Evolutionary conservation across 2,329 filamentous ascomycete species (phyloP), one percentile per base, ranked within the genome.

Genomic region (Anthostomella pinea): DNA sequence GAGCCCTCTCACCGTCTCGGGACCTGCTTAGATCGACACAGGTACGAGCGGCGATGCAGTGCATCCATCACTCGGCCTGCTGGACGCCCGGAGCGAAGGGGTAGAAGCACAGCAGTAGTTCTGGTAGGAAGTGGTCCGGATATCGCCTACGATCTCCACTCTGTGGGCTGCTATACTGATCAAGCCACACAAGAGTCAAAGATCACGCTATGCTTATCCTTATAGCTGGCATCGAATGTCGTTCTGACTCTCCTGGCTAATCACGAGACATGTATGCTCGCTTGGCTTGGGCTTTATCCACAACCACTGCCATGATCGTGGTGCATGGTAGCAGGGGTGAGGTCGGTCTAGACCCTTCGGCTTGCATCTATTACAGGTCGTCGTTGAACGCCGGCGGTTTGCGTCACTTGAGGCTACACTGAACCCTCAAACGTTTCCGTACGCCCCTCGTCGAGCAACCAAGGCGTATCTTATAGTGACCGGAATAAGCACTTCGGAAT

Each of bases 331-430:
- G 34, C 37, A 38, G 38, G 36, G 29, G 42, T n/a, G n/a, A 15
- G 42, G 39, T 46, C 38, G 39, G 34, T 36, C 37, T 33, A 36
- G 36, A 46, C 26, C 24, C 32, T 19, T 11, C 28, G 32, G 11
- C 16, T 30, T 39, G 13, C 32, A 38, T 45, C 38, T n/a, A 30
- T 21, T 26, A 19, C 26, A 41, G 11, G 11, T 22, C 33, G 16
- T 28, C 23, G 30, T 41, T 35, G 30, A 27, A 38, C 19, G 26
- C 35, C 41, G 37, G 32, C 35, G 17, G 33, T 29, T 31, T 38
- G 34, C 36, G 35, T 45, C 32, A 43, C 36, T 43, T 36, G 38
- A 43, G 45, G 45, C 31, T 34, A 38, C n/a, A n/a, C n/a, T n/a
- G n/a, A n/a, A n/a, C n/a, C n/a, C n/a, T n/a, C n/a, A n/a, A n/a